Evolutionary conservation across 2,329 filamentous ascomycete genomes (phyloP).

Genomic region (Nannizziopsis arthrosporioides): DNA sequence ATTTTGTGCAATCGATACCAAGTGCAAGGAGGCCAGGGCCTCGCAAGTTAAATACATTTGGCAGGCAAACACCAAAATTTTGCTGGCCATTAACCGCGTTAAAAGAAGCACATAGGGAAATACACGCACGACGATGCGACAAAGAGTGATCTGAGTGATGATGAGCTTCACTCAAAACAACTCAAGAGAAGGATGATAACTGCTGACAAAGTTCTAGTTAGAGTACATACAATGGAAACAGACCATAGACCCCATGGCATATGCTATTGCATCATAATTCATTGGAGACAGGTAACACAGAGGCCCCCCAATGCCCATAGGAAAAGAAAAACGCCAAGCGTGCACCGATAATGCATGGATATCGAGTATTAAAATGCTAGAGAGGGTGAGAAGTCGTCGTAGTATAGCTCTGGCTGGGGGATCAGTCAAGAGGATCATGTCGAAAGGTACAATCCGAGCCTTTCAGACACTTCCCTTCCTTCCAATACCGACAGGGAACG

Average conservation of each 20-base stretch:
- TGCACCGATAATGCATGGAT: background rate
- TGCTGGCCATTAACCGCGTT: too few relatives aligned
- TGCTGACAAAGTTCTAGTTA: too few relatives aligned
- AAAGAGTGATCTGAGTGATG: too few relatives aligned
- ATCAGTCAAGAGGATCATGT: slow-evolving; percentile 28
- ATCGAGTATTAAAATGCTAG: background rate
- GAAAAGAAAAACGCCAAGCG: background rate
- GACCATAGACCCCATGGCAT: background rate
- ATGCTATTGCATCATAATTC: background rate
- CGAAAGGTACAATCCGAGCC: slow-evolving; percentile 42
- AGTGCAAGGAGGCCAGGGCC: too few relatives aligned
- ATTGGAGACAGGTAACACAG: background rate
- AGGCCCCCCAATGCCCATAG: background rate
- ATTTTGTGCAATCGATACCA: too few relatives aligned
- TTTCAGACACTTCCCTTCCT: slow-evolving; percentile 44
- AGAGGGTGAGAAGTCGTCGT: background rate
- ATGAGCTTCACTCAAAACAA: too few relatives aligned
- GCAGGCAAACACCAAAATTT: too few relatives aligned
- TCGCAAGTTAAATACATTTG: too few relatives aligned
- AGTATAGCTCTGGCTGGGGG: background rate
- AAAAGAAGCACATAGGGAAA: too few relatives aligned
- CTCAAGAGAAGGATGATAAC: too few relatives aligned
- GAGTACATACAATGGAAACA: too few relatives aligned
- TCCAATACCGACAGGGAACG: slow-evolving; percentile 43
- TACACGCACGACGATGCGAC: too few relatives aligned